Percentiles rank a stretch among this genome's conserved stretches.
Conservation (phyloP, 2,329 filamentous ascomycete species). For the Biscogniauxia marginata region DNA sequence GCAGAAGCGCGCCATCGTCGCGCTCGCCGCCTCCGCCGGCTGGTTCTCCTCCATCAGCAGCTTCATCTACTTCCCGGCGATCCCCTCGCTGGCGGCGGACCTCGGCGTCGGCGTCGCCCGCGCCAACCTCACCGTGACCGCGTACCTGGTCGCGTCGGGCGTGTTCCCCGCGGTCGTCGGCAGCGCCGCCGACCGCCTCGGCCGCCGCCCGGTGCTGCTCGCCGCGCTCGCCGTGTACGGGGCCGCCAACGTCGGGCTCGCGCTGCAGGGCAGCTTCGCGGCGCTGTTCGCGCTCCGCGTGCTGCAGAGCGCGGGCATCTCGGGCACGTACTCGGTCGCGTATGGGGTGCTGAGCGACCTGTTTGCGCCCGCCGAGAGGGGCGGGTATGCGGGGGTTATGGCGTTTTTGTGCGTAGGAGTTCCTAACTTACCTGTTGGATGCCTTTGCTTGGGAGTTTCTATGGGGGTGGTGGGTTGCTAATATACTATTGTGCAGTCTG, state of each 20-base stretch:
- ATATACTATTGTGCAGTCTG: background rate
- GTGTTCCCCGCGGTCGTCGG: slow-evolving; percentile 9
- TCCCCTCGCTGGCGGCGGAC: slow-evolving; percentile 6
- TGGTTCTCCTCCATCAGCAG: slow-evolving; percentile 11
- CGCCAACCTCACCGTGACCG: slow-evolving; percentile 20
- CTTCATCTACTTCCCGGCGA: slow-evolving; percentile 18
- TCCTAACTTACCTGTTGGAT: no score
- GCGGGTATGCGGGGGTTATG: slow-evolving; percentile 14
- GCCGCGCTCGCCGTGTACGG: slow-evolving; percentile 12
- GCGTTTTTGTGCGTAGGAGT: slow-evolving; percentile 3
- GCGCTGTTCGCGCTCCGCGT: slow-evolving; percentile 14
- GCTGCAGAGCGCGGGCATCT: slow-evolving; percentile 18
- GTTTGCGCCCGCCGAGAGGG: slow-evolving; percentile 14
- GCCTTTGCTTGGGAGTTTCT: no score
- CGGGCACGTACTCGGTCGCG: slow-evolving; percentile 13
- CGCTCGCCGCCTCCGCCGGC: slow-evolving; percentile 7
- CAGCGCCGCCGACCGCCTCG: slow-evolving; percentile 16
- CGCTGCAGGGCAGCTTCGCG: slow-evolving; percentile 7
- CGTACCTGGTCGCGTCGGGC: slow-evolving; percentile 14
- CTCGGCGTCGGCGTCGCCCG: slow-evolving; percentile 6
- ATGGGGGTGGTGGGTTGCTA: background rate
- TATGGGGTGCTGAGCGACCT: slow-evolving; percentile 18
- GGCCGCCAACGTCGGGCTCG: slow-evolving; percentile 14
- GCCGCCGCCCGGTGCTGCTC: slow-evolving; percentile 9
- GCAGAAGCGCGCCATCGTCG: slow-evolving; percentile 8